phyloP scores from a whole-genome alignment of 106 monocot species.

The Dioscorea zingiberensis region DNA sequence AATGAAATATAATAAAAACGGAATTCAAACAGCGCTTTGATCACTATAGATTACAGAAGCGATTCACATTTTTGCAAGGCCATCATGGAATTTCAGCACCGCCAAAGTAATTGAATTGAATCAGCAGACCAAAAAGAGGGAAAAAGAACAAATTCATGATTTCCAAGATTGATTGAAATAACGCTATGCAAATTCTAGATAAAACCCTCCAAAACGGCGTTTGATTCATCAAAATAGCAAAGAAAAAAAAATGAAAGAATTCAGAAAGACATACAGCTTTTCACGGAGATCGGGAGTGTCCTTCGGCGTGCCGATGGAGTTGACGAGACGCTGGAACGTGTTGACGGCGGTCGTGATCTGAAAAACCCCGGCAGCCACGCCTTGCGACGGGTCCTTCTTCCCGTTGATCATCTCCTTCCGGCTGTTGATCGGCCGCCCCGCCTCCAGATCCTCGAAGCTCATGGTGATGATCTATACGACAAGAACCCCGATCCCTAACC shows the following conservation, averaged over 20 bases:
- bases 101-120: too few species aligned
- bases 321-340: constrained; percentile 74
- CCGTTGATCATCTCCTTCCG: constrained; percentile 27
- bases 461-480: constrained; percentile 6
- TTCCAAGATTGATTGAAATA: too few species aligned
- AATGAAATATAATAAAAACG: too few species aligned
- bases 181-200: too few species aligned
- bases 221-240: neutral
- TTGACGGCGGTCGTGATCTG: constrained; percentile 74
- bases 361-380: constrained; percentile 60
- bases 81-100: too few species aligned
- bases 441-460: constrained; percentile 83
- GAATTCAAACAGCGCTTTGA: too few species aligned
- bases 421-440: constrained; percentile 29
- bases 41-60: too few species aligned
- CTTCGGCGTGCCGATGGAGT: constrained; percentile 85
- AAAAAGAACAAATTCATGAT: too few species aligned
- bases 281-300: constrained; percentile 81
- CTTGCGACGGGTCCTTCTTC: constrained; percentile 52
- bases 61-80: too few species aligned
- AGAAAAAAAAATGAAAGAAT: neutral
- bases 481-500: neutral
- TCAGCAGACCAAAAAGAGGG: too few species aligned
- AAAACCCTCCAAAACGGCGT: too few species aligned
- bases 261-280: constrained; percentile 53